A percentile compares a stretch with the other conserved stretches of the same genome.
Conservation (phyloP, 495 filamentous ascomycete species). For the Hyaloscypha variabilis region DNA sequence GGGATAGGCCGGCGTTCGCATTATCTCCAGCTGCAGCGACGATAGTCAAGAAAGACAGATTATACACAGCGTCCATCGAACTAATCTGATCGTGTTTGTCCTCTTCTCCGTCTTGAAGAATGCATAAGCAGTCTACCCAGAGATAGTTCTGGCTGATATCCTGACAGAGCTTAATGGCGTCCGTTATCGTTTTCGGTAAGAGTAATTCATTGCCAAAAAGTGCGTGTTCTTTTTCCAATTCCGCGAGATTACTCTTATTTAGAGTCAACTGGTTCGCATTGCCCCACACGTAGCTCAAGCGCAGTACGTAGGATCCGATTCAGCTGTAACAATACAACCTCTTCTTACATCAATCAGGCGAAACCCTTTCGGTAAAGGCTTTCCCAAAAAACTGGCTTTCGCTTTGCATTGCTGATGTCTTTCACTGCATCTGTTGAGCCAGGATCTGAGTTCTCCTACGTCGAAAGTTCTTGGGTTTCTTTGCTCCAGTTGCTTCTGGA, state of each 20-base stretch:
- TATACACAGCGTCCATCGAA: neutral
- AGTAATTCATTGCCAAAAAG: neutral
- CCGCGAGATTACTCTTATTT: neutral
- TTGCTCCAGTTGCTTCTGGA: neutral
- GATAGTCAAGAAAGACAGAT: neutral
- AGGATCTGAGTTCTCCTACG: neutral
- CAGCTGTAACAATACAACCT: neutral
- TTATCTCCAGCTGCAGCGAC: neutral
- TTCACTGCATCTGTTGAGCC: neutral
- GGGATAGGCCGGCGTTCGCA: neutral
- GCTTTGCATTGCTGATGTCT: neutral
- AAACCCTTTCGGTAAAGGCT: neutral
- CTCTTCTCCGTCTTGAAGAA: neutral
- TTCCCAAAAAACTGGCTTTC: neutral
- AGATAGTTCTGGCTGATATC: neutral
- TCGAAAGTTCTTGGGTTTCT: neutral
- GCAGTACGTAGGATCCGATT: neutral
- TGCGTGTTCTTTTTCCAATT: neutral
- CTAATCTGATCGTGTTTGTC: neutral
- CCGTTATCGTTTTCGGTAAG: neutral
- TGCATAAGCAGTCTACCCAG: neutral
- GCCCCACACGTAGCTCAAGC: neutral
- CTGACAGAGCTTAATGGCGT: neutral
- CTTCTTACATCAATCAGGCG: neutral
- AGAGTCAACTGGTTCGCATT: neutral